phyloP scores from a whole-genome alignment of 768 basidiomycete species.

The Lactarius pseudohatsudake region DNA sequence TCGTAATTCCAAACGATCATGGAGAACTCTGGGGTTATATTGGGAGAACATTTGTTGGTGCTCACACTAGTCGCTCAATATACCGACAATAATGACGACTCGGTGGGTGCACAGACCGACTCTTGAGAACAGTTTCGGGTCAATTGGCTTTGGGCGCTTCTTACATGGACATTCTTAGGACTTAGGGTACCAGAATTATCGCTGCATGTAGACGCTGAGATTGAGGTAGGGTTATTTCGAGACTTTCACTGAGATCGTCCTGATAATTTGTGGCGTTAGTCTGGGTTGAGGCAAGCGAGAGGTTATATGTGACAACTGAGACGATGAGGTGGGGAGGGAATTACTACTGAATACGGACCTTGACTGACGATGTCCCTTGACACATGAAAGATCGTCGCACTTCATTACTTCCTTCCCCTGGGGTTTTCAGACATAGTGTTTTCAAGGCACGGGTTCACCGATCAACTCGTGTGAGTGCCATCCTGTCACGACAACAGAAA shows the following conservation, averaged over 20 bases:
- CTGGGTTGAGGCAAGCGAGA: slow-evolving; percentile 52
- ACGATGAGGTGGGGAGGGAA: slow-evolving; percentile 39
- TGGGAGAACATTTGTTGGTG: slow-evolving; percentile 49
- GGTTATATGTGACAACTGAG: slow-evolving; percentile 48
- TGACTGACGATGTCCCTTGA: slow-evolving; percentile 26
- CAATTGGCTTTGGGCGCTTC: slow-evolving; percentile 31
- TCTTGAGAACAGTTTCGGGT: background rate
- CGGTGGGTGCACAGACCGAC: slow-evolving; percentile 29
- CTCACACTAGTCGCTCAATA: slow-evolving; percentile 39
- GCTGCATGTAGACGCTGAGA: slow-evolving; percentile 45
- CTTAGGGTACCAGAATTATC: slow-evolving; percentile 38
- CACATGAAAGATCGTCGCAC: slow-evolving; percentile 44
- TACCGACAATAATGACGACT: slow-evolving; percentile 28
- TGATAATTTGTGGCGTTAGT: slow-evolving; percentile 35
- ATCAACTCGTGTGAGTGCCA: slow-evolving; percentile 43
- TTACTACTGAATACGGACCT: slow-evolving; percentile 48
- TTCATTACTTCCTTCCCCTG: slow-evolving; percentile 45
- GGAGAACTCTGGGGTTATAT: slow-evolving; percentile 41
- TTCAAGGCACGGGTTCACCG: slow-evolving; percentile 53
- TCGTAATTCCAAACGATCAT: background rate
- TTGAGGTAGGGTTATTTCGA: slow-evolving; percentile 40
- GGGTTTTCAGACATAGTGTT: slow-evolving; percentile 44
- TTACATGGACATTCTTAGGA: slow-evolving; percentile 41
- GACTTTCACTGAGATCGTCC: slow-evolving; percentile 36
- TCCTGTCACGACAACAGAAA: slow-evolving; percentile 19